Evolutionary conservation across 2,329 filamentous ascomycete genomes (phyloP).

Genomic region (Penicillium sp.): DNA sequence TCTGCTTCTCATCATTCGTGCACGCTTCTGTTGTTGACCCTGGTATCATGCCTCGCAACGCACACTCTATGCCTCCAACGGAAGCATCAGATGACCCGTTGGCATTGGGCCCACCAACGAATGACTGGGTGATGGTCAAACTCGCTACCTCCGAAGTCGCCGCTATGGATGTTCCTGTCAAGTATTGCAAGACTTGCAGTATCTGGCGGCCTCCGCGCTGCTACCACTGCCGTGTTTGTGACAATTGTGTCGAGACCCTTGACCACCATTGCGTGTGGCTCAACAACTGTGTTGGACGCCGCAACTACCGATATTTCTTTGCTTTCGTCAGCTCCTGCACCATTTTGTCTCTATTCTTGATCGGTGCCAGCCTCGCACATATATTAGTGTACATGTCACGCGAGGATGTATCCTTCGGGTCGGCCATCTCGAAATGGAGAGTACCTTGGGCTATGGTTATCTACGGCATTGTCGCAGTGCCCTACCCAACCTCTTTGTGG

Average conservation of each 20-base stretch:
- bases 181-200: slow-evolving; percentile 97
- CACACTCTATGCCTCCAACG: slow-evolving; percentile 82
- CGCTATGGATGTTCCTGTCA: slow-evolving; percentile 96
- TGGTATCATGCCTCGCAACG: slow-evolving; percentile 88
- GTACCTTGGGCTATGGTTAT: slow-evolving; percentile 88
- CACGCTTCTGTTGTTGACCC: slow-evolving; percentile 93
- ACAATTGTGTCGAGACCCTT: slow-evolving; percentile 95
- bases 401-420: slow-evolving; percentile 68
- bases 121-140: slow-evolving; percentile 91
- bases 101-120: slow-evolving; percentile 79
- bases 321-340: slow-evolving; percentile 83
- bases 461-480: slow-evolving; percentile 73
- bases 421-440: slow-evolving; percentile 71
- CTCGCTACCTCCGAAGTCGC: slow-evolving; percentile 74
- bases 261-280: slow-evolving; percentile 99
- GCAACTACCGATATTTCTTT: slow-evolving; percentile 98
- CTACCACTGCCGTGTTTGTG: slow-evolving; percentile 94
- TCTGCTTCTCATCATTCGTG: slow-evolving; percentile 90
- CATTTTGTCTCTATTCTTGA: slow-evolving; percentile 73
- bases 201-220: slow-evolving; percentile 96
- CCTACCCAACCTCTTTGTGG: slow-evolving; percentile 83
- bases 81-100: slow-evolving; percentile 80
- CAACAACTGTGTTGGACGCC: slow-evolving; percentile 95
- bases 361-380: slow-evolving; percentile 79
- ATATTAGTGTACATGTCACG: slow-evolving; percentile 71